A percentile compares a stretch with the other conserved stretches of the same genome.
Evolutionary conservation across 495 filamentous ascomycete species (phyloP).

Genomic region (Penicillium dipodomyicola): DNA sequence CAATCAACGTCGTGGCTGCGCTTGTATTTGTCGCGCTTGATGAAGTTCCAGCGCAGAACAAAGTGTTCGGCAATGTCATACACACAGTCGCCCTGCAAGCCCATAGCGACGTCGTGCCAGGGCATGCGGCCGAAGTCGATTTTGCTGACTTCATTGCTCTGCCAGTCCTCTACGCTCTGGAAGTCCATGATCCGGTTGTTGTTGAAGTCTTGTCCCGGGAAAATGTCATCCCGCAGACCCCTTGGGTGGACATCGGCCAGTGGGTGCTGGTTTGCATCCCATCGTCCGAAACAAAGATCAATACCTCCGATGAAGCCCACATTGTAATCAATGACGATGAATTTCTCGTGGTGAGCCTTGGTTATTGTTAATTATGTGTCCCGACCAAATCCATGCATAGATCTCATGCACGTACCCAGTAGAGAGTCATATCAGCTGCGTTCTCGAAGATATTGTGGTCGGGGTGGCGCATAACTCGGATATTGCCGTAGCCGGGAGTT

Average conservation of each 20-base stretch:
- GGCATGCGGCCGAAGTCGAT: conserved; percentile 93
- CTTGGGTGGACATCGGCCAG: conserved; percentile 85
- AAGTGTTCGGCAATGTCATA: conserved; percentile 98
- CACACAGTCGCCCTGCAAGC: conserved; percentile 80
- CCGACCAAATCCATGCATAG: too few species aligned
- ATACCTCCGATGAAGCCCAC: conserved; percentile 90
- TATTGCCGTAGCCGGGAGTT: conserved; percentile 77
- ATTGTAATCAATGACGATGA: conserved; percentile 88
- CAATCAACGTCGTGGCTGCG: conserved; percentile 75
- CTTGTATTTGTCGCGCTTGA: conserved; percentile 98
- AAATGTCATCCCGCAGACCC: conserved; percentile 78
- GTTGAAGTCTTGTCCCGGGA: conserved; percentile 95
- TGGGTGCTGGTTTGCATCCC: conserved; percentile 83
- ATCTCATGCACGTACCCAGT: conserved; percentile 58
- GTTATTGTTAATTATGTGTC: conserved; percentile 1
- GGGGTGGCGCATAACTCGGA: conserved; percentile 84
- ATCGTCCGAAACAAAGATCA: conserved; percentile 94
- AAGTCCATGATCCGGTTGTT: conserved; percentile 97
- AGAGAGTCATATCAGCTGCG: conserved; percentile 93
- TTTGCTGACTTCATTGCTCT: conserved; percentile 88
- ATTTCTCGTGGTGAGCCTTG: conserved; percentile 90
- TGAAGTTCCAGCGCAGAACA: conserved; percentile 91
- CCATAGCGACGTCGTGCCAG: conserved; percentile 96
- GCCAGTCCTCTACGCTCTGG: conserved; percentile 86
- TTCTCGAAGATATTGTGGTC: conserved; percentile 96